Evolutionary conservation across 768 basidiomycete genomes (phyloP), one percentile per base, ranked within the genome.

Genomic region (Pholiota conissans): DNA sequence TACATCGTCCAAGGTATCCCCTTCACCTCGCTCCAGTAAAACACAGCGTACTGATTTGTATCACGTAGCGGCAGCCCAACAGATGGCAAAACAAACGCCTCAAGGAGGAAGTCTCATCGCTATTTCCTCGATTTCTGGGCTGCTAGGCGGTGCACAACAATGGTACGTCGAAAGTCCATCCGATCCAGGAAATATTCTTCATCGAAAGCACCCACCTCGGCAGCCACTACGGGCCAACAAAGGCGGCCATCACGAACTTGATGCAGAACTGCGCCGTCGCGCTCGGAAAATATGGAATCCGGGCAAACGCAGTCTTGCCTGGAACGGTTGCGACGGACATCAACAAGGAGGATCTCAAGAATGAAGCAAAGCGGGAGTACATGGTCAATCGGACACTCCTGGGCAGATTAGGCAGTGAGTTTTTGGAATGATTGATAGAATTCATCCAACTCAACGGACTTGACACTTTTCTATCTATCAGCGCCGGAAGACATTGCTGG

Each of bases 191-290:
- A n/a, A n/a, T n/a, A n/a, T n/a, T n/a, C n/a, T n/a, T n/a, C n/a
- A n/a, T n/a, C n/a, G n/a, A n/a, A n/a, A n/a, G n/a, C n/a, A n/a
- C n/a, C n/a, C n/a, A n/a, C n/a, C n/a, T n/a, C n/a, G n/a, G 1
- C 58, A 84, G 84, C 51, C 89, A 90, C 66, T 92, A 91, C 63
- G 89, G 87, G 2, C 89, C 89, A 4, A 91, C 90, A 4, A 90
- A 92, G 66, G 90, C 90, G 2, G 89, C 86, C 1, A 84, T 91
- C 51, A 79, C 88, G 42, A 87, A 85, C 27, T 71, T 92, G 61
- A 92, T 91, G 89, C 87, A 91, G 70, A 87, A 85, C 59, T 87
- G 85, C 63, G 88, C 90, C 3, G 83, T 90, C 40, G 89, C 90
- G 3, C 74, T 91, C 24, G 88, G 88, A n/a, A 86, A 87, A 60